These are phyloP conservation scores for Penicillium sp. DNA, from an alignment of 2,329 filamentous ascomycete species.

Conservation along the genomic window DNA sequence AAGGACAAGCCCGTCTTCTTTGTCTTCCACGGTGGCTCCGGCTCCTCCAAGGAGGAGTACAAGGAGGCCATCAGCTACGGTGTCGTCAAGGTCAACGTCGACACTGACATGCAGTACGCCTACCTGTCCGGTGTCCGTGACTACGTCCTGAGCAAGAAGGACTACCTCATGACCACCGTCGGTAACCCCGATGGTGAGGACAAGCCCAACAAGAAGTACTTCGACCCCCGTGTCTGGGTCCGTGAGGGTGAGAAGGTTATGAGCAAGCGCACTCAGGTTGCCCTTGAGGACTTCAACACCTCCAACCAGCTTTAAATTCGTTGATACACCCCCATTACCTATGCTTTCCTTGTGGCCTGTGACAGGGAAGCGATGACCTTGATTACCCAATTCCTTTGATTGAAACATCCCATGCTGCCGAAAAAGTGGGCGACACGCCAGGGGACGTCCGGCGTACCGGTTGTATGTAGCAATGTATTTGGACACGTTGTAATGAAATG, in stretches of 20 bases:
- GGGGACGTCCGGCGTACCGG: conserved; percentile 29
- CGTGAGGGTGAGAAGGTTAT: conserved; percentile 95
- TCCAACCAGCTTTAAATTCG: conserved; percentile 70
- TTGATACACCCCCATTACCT: neutral
- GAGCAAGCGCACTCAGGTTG: conserved; percentile 76
- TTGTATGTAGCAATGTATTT: conserved; percentile 34
- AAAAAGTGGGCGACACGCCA: conserved; percentile 24
- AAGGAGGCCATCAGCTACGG: conserved; percentile 84
- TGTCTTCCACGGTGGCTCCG: conserved; percentile 98
- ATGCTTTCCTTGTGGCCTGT: neutral
- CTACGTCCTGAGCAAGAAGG: conserved; percentile 92
- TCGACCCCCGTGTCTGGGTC: conserved; percentile 90
- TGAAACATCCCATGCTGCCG: conserved; percentile 18
- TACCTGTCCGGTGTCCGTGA: conserved; percentile 93
- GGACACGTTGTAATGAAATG: conserved; percentile 31
- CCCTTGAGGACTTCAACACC: conserved; percentile 90
- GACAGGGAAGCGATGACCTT: neutral
- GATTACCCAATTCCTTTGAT: conserved; percentile 11
- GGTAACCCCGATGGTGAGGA: conserved; percentile 94
- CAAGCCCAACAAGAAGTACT: conserved; percentile 99
- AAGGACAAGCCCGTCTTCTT: conserved; percentile 96
- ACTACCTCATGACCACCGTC: conserved; percentile 83
- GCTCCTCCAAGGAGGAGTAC: conserved; percentile 89
- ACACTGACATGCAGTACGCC: conserved; percentile 96
- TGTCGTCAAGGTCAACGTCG: conserved; percentile 99